Conservation (phyloP, 2,329 filamentous ascomycete genomes). For the Sclerotinia nivalis region DNA sequence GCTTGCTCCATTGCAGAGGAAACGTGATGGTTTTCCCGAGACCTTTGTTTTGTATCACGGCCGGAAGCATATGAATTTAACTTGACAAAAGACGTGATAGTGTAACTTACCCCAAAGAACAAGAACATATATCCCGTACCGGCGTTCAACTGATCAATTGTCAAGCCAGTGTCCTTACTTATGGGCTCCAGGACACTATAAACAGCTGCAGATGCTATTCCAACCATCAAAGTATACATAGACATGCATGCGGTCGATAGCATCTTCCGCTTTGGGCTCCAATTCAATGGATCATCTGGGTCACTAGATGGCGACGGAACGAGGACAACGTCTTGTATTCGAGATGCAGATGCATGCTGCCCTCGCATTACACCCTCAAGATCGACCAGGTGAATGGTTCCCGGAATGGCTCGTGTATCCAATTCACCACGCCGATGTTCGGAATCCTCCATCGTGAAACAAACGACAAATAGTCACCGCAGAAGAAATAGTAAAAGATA, state of each 20-base stretch:
- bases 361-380: constrained; percentile 34
- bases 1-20: neutral
- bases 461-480: neutral
- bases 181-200: constrained; percentile 53
- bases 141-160: constrained; percentile 47
- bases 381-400: constrained; percentile 41
- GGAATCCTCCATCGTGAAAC: constrained; percentile 20
- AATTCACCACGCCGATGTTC: constrained; percentile 22
- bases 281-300: constrained; percentile 46
- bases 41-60: neutral
- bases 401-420: constrained; percentile 32
- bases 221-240: constrained; percentile 51
- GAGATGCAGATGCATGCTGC: constrained; percentile 34
- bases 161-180: constrained; percentile 49
- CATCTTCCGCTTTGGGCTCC: constrained; percentile 42
- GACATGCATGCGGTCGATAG: constrained; percentile 37
- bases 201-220: constrained; percentile 51
- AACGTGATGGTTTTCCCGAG: neutral
- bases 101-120: constrained; percentile 29
- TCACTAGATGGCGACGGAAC: constrained; percentile 42
- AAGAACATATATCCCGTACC: constrained; percentile 56
- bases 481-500: neutral
- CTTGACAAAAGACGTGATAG: neutral
- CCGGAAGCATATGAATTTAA: neutral
- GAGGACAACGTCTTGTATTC: constrained; percentile 39